Percentiles rank a stretch among this genome's conserved stretches.
Evolutionary conservation across 495 filamentous ascomycete species (phyloP).

Genomic region (Amphirosellinia nigrospora): DNA sequence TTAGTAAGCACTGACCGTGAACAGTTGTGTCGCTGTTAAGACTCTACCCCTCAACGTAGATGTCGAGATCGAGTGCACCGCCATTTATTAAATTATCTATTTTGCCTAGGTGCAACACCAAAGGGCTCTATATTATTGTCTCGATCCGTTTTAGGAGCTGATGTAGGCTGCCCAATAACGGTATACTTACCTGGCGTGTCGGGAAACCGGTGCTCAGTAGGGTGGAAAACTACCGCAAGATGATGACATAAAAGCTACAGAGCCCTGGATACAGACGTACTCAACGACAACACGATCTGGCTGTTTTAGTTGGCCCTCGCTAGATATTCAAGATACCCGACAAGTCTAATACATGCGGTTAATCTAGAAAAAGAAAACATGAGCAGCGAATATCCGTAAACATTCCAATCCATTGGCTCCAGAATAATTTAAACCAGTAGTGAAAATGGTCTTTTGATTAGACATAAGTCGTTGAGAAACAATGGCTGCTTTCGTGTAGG

Average conservation of each 20-base stretch:
- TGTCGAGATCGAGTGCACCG: conserved; percentile 79
- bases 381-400: not conserved
- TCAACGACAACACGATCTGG: not conserved
- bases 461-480: not conserved
- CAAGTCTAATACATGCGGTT: not conserved
- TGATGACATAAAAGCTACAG: not conserved
- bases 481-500: not conserved
- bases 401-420: not conserved
- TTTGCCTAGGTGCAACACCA: not conserved
- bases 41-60: conserved; percentile 77
- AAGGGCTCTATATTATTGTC: not conserved
- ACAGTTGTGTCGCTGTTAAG: conserved; percentile 75
- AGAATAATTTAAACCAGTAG: not conserved
- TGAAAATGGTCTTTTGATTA: not conserved
- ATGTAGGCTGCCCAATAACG: not conserved
- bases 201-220: not conserved
- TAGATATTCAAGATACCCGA: not conserved
- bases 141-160: not conserved
- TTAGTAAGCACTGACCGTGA: conserved; percentile 43
- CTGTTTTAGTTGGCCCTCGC: not conserved
- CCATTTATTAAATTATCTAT: conserved; percentile 32
- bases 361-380: not conserved
- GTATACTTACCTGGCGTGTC: not conserved
- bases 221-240: not conserved
- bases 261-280: no score